A percentile compares a stretch with the other conserved stretches of the same genome.
Conservation (phyloP, 768 basidiomycete genomes). For the Tylopilus intermedius region DNA sequence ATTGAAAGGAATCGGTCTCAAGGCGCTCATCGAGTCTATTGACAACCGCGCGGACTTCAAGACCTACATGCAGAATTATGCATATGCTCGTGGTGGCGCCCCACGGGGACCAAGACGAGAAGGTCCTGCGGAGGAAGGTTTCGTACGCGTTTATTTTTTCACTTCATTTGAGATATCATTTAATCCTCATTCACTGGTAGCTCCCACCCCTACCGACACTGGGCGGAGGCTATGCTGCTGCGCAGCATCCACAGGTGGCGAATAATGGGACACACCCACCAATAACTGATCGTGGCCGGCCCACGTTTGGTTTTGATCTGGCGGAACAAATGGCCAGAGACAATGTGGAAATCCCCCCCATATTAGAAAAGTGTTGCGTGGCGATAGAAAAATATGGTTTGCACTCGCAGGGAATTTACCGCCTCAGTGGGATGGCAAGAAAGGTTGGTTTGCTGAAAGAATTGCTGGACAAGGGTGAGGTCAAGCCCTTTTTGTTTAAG, state of each 20-base stretch:
- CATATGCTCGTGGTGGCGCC: slow-evolving; percentile 72
- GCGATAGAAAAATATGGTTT: slow-evolving; percentile 91
- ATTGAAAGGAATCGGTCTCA: slow-evolving; percentile 61
- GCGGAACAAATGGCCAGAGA: slow-evolving; percentile 92
- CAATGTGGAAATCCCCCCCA: slow-evolving; percentile 79
- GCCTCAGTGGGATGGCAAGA: slow-evolving; percentile 86
- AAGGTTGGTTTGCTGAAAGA: slow-evolving; percentile 81
- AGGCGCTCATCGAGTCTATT: slow-evolving; percentile 82
- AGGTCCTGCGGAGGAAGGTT: slow-evolving; percentile 87
- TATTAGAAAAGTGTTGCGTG: slow-evolving; percentile 84
- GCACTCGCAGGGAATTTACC: slow-evolving; percentile 82
- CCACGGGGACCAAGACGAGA: slow-evolving; percentile 78
- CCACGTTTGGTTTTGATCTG: slow-evolving; percentile 92
- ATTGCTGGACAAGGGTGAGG: slow-evolving; percentile 76
- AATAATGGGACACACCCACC: slow-evolving; percentile 28
- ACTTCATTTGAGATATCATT: slow-evolving; percentile 4
- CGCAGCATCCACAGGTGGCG: slow-evolving; percentile 22
- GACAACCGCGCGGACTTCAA: slow-evolving; percentile 95
- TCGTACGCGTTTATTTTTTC: slow-evolving; percentile 54
- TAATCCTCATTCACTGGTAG: slow-evolving; percentile 32
- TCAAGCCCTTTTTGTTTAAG: not conserved
- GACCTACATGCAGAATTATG: slow-evolving; percentile 95
- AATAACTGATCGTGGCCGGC: slow-evolving; percentile 55
- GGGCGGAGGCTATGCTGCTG: slow-evolving; percentile 23
- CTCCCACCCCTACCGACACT: slow-evolving; percentile 58